Conservation (phyloP, 2,329 filamentous ascomycete genomes). For the Zelopaecilomyces penicillatus region DNA sequence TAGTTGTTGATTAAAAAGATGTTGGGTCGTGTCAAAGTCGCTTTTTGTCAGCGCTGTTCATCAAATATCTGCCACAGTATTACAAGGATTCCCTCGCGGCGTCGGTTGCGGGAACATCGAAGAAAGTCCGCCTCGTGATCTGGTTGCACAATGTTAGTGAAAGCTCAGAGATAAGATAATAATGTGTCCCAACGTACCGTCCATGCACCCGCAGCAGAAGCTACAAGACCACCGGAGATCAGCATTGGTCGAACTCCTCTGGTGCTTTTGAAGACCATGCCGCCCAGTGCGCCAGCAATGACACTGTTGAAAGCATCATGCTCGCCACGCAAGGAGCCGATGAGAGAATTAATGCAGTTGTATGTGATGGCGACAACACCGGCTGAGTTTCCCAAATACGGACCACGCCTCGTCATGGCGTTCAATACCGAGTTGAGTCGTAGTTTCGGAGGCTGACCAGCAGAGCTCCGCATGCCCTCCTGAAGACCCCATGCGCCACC, state of each 20-base stretch:
- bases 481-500: slow-evolving; percentile 89
- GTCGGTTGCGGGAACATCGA: slow-evolving; percentile 27
- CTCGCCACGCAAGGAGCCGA: slow-evolving; percentile 72
- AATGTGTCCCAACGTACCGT: slow-evolving; percentile 55
- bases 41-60: slow-evolving; percentile 2
- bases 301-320: slow-evolving; percentile 89
- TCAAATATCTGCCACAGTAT: slow-evolving; percentile 11
- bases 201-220: slow-evolving; percentile 77
- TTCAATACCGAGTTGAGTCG: slow-evolving; percentile 92
- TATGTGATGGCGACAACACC: slow-evolving; percentile 95
- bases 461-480: slow-evolving; percentile 78
- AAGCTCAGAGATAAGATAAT: neutral
- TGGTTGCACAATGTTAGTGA: slow-evolving; percentile 8
- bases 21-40: neutral
- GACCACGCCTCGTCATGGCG: slow-evolving; percentile 83
- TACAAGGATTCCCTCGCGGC: slow-evolving; percentile 20
- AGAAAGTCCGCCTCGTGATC: slow-evolving; percentile 34
- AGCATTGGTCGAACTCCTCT: slow-evolving; percentile 84
- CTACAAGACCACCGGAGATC: slow-evolving; percentile 87
- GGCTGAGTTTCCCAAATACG: slow-evolving; percentile 92
- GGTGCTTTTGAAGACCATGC: slow-evolving; percentile 95
- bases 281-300: slow-evolving; percentile 74
- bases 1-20: slow-evolving; percentile 1
- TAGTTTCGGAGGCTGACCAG: slow-evolving; percentile 73
- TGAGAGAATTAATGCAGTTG: slow-evolving; percentile 81